Evolutionary conservation across 1,284 basidiomycete species (phyloP), one percentile per base, ranked within the genome.

Genomic region (Ustilago shanxiensis): DNA sequence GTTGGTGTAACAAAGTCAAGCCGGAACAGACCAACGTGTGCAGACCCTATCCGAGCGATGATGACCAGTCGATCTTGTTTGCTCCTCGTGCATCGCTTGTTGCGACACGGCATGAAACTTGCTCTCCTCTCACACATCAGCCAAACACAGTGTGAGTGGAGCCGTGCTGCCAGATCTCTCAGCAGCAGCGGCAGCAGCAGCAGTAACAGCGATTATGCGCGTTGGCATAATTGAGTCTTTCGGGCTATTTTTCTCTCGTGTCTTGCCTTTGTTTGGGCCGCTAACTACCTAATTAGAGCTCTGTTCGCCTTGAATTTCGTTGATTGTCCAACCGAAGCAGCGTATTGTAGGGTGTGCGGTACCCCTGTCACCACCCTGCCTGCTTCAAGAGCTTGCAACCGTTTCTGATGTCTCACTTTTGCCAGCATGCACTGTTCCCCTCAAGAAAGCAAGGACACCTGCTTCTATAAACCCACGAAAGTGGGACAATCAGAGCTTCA

Each of bases 161-260:
- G 47, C 45, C 45, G 45, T 47, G 45, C 24, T 22, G 45, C 45
- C 47, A 49, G 47, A 49, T 49, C 47, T 49, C 14, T 33, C 31
- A 6, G 6, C 31, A 5, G 11, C 11, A 6, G 31, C 11, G 11
- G 11, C 31, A 6, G 11, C 31, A 6, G 31, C 11, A 33, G 31
- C 31, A 33, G 31, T n/a, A n/a, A n/a, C 47, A 28, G 47, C 47
- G 22, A 24, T 49, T 22, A 49, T 28, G 47, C 47, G 47, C 24
- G 22, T 26, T 7, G 47, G 47, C 47, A 29, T 49, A 28, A 49
- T 49, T 49, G 47, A 26, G 6, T 44, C 11, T 8, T 26, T 49
- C 47, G 24, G 47, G 13, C 35, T 37, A 37, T 37, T 37, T 37
- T 37, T 16, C 35, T 37, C 35, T 37, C 11, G 3, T 49, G 11